A percentile compares a stretch with the other conserved stretches of the same genome.
These are phyloP conservation scores for Eimeria tenella DNA, from an alignment of 169 alveolate species.

Conservation along the genomic window DNA sequence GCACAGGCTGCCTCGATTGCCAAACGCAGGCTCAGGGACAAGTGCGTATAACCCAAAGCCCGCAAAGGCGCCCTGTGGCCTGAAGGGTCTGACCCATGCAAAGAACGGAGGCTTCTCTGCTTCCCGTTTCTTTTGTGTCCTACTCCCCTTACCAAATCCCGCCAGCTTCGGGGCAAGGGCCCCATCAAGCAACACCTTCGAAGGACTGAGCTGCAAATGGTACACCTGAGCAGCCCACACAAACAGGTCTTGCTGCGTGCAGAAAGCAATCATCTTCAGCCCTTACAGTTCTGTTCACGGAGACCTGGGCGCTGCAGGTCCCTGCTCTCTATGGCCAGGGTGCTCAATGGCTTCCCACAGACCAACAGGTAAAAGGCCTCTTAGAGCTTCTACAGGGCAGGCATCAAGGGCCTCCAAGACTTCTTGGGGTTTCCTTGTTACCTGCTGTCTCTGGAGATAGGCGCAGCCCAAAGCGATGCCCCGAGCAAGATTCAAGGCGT, in stretches of 20 bases:
- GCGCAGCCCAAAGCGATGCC: conserved; percentile 28
- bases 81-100: no score
- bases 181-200: background rate
- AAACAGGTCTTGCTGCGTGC: background rate
- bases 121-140: no score
- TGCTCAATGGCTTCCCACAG: background rate
- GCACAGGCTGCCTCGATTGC: no score
- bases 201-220: background rate
- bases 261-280: background rate
- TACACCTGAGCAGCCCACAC: background rate
- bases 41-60: no score
- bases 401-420: no score
- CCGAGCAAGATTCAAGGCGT: background rate
- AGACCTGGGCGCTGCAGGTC: background rate
- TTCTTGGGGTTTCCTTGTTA: background rate
- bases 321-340: background rate
- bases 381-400: no score
- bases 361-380: background rate
- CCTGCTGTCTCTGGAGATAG: conserved; percentile 20
- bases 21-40: no score
- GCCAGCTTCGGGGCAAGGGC: background rate
- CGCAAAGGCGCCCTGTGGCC: no score
- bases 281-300: no score
- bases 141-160: background rate
- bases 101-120: no score